Evolutionary conservation across 164 flowering plant species (phyloP).

Genomic region (Amborella trichopoda): DNA sequence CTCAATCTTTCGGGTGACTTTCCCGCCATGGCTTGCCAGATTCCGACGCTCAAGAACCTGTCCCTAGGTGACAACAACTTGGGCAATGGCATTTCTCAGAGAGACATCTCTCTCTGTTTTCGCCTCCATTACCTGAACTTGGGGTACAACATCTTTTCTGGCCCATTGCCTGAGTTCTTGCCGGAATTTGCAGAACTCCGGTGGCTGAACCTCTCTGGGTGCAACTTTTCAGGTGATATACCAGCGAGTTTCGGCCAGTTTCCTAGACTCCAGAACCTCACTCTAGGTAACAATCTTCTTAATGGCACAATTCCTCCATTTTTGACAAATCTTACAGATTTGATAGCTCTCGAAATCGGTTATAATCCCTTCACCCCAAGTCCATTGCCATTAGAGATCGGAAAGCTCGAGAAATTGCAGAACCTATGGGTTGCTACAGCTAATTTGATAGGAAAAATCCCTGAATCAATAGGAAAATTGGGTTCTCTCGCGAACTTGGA

Average conservation of each 20-base stretch:
- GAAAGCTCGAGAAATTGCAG: conserved; percentile 48
- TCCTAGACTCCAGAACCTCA: conserved; percentile 27
- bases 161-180: conserved; percentile 36
- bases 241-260: conserved; percentile 38
- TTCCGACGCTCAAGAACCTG: conserved; percentile 39
- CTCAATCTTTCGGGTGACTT: conserved; percentile 32
- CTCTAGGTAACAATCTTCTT: conserved; percentile 29
- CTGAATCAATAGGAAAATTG: conserved; percentile 34
- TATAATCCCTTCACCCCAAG: conserved; percentile 31
- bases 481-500: conserved; percentile 28
- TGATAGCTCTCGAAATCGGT: conserved; percentile 25
- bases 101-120: conserved; percentile 32
- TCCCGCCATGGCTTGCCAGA: conserved; percentile 43
- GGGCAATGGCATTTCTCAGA: conserved; percentile 19
- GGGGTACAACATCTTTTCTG: conserved; percentile 30
- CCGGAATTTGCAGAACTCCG: conserved; percentile 20
- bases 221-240: conserved; percentile 55
- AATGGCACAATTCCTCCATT: conserved; percentile 42
- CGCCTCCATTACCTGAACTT: conserved; percentile 23
- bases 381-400: conserved; percentile 33
- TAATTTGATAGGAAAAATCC: conserved; percentile 49
- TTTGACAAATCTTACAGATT: conserved; percentile 35
- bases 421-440: conserved; percentile 18
- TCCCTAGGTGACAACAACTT: conserved; percentile 24
- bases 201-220: conserved; percentile 26